Evolutionary conservation across 2,329 filamentous ascomycete species (phyloP).

Genomic region (Talaromyces sp.): DNA sequence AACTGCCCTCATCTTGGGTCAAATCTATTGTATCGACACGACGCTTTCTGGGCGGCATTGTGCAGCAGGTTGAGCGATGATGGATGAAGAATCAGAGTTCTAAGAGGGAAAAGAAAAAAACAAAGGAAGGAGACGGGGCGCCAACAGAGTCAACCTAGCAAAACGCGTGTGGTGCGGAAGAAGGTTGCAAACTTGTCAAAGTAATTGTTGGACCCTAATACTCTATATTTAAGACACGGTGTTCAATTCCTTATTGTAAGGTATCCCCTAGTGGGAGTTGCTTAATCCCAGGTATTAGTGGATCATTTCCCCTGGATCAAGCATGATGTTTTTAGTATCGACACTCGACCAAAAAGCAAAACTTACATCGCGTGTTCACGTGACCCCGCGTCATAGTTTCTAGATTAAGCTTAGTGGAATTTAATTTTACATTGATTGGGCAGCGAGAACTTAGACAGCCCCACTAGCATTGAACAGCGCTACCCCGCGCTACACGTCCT

Average conservation of each 20-base stretch:
- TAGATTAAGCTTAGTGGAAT: no score
- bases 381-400: not conserved
- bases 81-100: not conserved
- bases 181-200: not conserved
- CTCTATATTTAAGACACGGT: not conserved
- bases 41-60: not conserved
- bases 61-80: not conserved
- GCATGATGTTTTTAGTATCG: not conserved
- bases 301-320: not conserved
- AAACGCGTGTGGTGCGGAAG: not conserved
- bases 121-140: not conserved
- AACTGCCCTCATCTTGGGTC: slow-evolving; percentile 19
- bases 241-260: not conserved
- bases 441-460: no score
- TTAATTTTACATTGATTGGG: no score
- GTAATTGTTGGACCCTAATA: not conserved
- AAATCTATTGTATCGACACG: slow-evolving; percentile 23
- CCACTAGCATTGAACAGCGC: no score
- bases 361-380: not conserved
- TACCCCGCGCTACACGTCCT: no score
- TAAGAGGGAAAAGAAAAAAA: not conserved
- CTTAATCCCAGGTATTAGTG: not conserved
- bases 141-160: not conserved
- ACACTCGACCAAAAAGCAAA: not conserved
- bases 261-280: not conserved